These are phyloP conservation scores for Hemisphaericaspora subhashii DNA, from an alignment of 1,139 yeast species.

Conservation along the genomic window DNA sequence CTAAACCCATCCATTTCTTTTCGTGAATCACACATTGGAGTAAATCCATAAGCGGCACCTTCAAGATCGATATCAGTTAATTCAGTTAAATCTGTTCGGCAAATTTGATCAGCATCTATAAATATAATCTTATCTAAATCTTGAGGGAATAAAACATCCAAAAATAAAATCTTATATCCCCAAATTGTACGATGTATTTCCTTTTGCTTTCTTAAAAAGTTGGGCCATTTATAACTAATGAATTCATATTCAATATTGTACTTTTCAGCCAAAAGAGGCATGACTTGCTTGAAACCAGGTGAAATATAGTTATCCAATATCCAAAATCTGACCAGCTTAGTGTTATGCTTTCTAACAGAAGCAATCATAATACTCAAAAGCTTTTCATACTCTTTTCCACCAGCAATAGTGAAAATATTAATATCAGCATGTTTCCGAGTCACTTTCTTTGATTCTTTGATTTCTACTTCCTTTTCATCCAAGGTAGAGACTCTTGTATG, in stretches of 20 bases:
- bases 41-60: slow-evolving; percentile 81
- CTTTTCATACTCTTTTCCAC: slow-evolving; percentile 77
- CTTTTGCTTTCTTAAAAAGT: slow-evolving; percentile 76
- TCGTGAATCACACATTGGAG: slow-evolving; percentile 86
- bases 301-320: slow-evolving; percentile 77
- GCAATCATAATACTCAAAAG: slow-evolving; percentile 75
- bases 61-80: slow-evolving; percentile 63
- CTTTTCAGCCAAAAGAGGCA: slow-evolving; percentile 62
- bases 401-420: slow-evolving; percentile 81
- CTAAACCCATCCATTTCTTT: slow-evolving; percentile 80
- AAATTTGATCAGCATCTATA: slow-evolving; percentile 84
- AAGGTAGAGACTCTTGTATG: slow-evolving; percentile 42
- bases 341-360: slow-evolving; percentile 65
- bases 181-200: slow-evolving; percentile 79
- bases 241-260: slow-evolving; percentile 67
- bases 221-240: slow-evolving; percentile 87
- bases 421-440: slow-evolving; percentile 51
- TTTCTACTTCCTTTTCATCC: slow-evolving; percentile 1
- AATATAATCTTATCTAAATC: slow-evolving; percentile 73
- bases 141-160: slow-evolving; percentile 86
- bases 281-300: slow-evolving; percentile 57
- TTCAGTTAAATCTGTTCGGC: slow-evolving; percentile 70
- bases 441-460: background rate
- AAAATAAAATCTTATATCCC: slow-evolving; percentile 84
- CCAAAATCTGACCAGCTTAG: slow-evolving; percentile 79